phyloP scores from a whole-genome alignment of 345 rosid species.

The Salix brachista region DNA sequence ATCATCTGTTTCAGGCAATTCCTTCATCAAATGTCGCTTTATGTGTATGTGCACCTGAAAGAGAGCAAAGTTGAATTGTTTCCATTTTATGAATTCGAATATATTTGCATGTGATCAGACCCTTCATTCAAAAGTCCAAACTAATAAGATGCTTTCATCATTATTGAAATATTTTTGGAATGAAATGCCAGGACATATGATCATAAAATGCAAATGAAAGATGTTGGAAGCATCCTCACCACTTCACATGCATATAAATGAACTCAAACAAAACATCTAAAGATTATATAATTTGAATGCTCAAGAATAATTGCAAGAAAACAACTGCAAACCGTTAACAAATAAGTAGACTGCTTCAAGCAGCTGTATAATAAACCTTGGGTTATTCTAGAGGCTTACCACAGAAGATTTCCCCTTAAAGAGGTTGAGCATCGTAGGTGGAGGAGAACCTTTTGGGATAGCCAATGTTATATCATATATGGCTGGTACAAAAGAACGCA shows the following conservation, averaged over 20 bases:
- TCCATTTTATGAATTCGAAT: not conserved
- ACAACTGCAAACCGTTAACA: conserved; percentile 1
- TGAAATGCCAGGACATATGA: not conserved
- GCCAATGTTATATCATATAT: conserved; percentile 87
- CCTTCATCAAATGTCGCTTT: conserved; percentile 28
- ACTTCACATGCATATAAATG: not conserved
- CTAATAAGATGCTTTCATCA: not conserved
- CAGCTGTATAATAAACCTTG: conserved; percentile 6
- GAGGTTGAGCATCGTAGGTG: conserved; percentile 81
- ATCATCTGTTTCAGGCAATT: conserved; percentile 31
- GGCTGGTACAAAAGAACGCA: conserved; percentile 96
- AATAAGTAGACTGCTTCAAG: not conserved
- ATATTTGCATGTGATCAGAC: not conserved
- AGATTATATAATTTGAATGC: not conserved
- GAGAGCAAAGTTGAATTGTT: not conserved
- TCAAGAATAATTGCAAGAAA: not conserved
- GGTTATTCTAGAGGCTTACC: conserved; percentile 36
- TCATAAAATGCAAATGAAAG: not conserved
- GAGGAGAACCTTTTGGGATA: conserved; percentile 72
- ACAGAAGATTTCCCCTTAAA: conserved; percentile 88
- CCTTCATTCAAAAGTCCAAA: not conserved
- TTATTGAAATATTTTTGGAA: not conserved
- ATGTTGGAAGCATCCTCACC: not conserved
- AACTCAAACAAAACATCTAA: not conserved
- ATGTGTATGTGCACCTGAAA: conserved; percentile 25